Base-by-base conservation (phyloP, 2,329 filamentous ascomycete genomes). In the Aaosphaeria pasadenensis region DNA sequence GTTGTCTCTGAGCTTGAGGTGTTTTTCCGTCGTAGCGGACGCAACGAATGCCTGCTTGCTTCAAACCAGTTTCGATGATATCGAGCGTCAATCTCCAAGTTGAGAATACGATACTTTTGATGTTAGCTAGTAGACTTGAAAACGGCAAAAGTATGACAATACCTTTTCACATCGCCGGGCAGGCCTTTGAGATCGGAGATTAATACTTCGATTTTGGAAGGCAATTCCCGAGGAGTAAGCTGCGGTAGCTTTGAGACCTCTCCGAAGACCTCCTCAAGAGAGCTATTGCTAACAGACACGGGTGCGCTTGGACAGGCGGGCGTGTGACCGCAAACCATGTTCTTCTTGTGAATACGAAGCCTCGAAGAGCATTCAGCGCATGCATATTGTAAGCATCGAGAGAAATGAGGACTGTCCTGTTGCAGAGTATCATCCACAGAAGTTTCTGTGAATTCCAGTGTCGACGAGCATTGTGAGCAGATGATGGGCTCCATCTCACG, bases 81-180 rank as follows among this genome's bases (percentile, higher is more conserved):
- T 80, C 71, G 1, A 82, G 73, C 0, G 73, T 79, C 7, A 72
- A 55, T 11, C 74, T 71, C 78, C 78, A 81, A 0, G 65, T 74
- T 0, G 77, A 80, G 47, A 82, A 82, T 0, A 81, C 71, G 11
- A 80, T 67, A 43, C 78, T 80, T 24, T 28, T 6, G 11, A 30
- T 17, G 5, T 36, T 28, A 7, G 7, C 31, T 24, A 33, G 30
- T 7, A n/a, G 39, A 31, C 13, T 13, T 30, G 47, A 13, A 47
- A 24, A 24, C 2, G 17, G 17, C n/a, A n/a, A 24, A 24, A 24
- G 17, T 13, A 7, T 48, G 17, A 46, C 17, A 7, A 49, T 59
- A 73, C 73, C 70, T 70, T 56, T 75, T 76, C 0, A 64, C 58
- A 4, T 50, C 44, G 0, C 31, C 1, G 0, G 66, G 60, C 1